Evolutionary conservation across 352 stramenopile species (phyloP), one percentile per base, ranked within the genome.

Genomic region (Phytophthora hibernalis): DNA sequence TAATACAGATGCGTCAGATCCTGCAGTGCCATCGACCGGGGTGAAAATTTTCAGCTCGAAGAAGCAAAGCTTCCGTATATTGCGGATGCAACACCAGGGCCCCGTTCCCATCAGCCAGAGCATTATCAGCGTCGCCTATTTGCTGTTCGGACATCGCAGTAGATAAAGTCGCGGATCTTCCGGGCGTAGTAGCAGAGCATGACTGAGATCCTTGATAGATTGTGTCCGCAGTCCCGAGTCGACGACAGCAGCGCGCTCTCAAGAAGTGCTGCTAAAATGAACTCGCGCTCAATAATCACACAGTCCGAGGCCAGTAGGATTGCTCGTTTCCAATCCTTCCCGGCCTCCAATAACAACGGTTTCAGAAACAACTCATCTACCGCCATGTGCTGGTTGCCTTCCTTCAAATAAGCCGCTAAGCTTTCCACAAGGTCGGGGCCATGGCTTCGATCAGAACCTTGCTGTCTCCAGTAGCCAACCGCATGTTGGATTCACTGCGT

Each of bases 211-310:
- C 53, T 91, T 87, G 20, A 92, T 76, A 9, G 83, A 75, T 62
- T 94, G 85, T 6, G 77, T 81, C 83, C 85, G 92, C 11, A 94
- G 52, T 5, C 85, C n/a, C 85, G n/a, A 94, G 68, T 8, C 80
- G 83, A 21, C 83, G 78, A 49, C 85, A 94, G 50, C 83, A 90
- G 1, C 83, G 82, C 6, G 83, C 83, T 28, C 85, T 79, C n/a
- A 33, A 94, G 63, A 5, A 94, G 64, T 5, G 87, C 67, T 16
- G 72, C 77, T 12, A 88, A 67, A 4, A 89, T 61, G 30, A 86
- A 87, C 54, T 91, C 82, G 22, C 78, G 78, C 21, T 94, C 80
- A 7, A 92, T 75, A 26, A 85, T 74, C 38, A 91, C 79, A 28
- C 83, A 94, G 3, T 80, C 85, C 0, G 83, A 94, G 1, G 83